Conservation (phyloP, 768 basidiomycete genomes). For the Boletus eberwhitei region DNA sequence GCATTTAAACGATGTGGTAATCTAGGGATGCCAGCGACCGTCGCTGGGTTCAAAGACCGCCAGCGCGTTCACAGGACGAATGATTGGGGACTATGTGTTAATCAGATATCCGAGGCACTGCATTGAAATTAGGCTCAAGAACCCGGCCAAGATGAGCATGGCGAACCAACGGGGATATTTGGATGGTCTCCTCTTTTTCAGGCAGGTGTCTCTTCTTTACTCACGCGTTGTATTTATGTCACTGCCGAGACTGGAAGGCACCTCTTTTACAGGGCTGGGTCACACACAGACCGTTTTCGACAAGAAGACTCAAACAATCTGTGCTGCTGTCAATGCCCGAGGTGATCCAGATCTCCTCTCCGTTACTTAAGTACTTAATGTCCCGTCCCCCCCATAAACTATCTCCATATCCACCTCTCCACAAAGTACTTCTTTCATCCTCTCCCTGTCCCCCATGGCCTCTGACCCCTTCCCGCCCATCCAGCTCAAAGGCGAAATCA, state of each 20-base stretch:
- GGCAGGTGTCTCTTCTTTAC: conserved; percentile 27
- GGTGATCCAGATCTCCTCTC: conserved; percentile 47
- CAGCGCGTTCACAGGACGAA: conserved; percentile 20
- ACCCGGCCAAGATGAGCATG: conserved; percentile 17
- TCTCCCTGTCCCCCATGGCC: conserved; percentile 42
- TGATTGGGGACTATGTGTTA: conserved; percentile 26
- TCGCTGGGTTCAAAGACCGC: conserved; percentile 28
- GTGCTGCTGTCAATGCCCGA: conserved; percentile 33
- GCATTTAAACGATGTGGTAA: conserved; percentile 9
- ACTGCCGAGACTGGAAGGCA: conserved; percentile 35
- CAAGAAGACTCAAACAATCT: conserved; percentile 32
- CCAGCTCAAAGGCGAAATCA: conserved; percentile 72
- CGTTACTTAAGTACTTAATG: conserved; percentile 56
- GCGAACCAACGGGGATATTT: conserved; percentile 22
- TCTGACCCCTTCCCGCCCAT: conserved; percentile 50
- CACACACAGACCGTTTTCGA: conserved; percentile 34
- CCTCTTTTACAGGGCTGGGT: conserved; percentile 31
- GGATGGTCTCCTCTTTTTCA: conserved; percentile 21
- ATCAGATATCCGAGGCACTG: conserved; percentile 39
- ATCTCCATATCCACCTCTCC: conserved; percentile 51
- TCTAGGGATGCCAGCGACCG: background rate
- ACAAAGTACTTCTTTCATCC: conserved; percentile 39
- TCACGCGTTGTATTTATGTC: conserved; percentile 37
- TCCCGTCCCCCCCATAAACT: conserved; percentile 40
- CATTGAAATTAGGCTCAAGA: conserved; percentile 36